Conservation (phyloP, 1,139 yeast species). For the Candida sp. region DNA sequence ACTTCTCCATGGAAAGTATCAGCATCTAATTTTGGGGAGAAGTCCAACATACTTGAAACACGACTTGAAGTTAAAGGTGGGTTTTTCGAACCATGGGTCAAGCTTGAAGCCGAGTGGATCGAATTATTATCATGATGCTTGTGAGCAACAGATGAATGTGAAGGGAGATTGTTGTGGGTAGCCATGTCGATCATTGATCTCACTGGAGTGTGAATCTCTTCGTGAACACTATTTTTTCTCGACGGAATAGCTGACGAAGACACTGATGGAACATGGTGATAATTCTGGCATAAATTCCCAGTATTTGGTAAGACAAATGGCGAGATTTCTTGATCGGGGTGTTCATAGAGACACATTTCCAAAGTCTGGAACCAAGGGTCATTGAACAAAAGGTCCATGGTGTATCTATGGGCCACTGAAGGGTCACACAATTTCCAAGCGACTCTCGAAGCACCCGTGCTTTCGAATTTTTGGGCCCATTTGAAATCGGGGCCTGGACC, state of each 20-base stretch:
- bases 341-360: conserved; percentile 61
- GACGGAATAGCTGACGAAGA: neutral
- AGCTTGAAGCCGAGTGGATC: conserved; percentile 8
- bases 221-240: conserved; percentile 1
- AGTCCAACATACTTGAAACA: neutral
- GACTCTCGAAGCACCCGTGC: conserved; percentile 58
- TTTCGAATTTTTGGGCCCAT: conserved; percentile 59
- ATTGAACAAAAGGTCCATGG: conserved; percentile 47
- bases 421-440: conserved; percentile 81
- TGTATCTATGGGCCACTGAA: conserved; percentile 48
- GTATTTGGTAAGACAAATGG: conserved; percentile 32
- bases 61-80: neutral
- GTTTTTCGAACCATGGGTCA: conserved; percentile 5
- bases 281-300: conserved; percentile 9
- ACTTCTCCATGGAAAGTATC: conserved; percentile 12
- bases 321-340: conserved; percentile 42
- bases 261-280: conserved; percentile 1
- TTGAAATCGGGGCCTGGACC: conserved; percentile 72
- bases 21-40: neutral
- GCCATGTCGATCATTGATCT: conserved; percentile 1
- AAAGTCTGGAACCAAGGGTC: conserved; percentile 65
- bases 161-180: neutral
- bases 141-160: neutral
- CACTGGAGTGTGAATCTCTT: conserved; percentile 1
- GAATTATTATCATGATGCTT: conserved; percentile 3